Base-by-base conservation (phyloP, 1,139 yeast genomes). In the Hemisphaericaspora xylofermentans region DNA sequence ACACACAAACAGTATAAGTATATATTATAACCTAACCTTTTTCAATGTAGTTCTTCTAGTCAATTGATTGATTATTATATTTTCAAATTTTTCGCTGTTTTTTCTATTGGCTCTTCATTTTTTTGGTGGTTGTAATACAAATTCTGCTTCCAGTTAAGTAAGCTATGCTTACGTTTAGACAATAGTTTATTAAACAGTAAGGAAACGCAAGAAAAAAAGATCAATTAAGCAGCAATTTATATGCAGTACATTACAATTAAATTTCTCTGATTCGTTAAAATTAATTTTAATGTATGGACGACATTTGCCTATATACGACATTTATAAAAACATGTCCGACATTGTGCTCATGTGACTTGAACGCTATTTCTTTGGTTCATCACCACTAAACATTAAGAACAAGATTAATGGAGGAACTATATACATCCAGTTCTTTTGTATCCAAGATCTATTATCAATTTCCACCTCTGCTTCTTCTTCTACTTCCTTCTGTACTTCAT, bases 401-500 rank as follows among this genome's bases (percentile, higher is more conserved):
- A 74, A 43, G 14, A 74, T 38, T 36, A 74, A 54, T 14, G 79
- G 77, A 10, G 71, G 66, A 2, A 68, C 73, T 19, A 72, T 47
- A 52, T 74, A 76, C 63, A 74, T 62, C 83, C 83, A 78, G 54
- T 78, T 69, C 57, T 71, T 71, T 50, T 76, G 81, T 19, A 78
- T 60, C 63, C 75, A 78, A 2, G 80, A 71, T 40, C 76, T 64
- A 21, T 68, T 65, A 39, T 61, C 68, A 5, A 53, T 63, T 19
- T 56, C 69, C 6, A 56, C 59, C 33, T 54, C 59, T 14, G 50
- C 52, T 35, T 52, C 58, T 44, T 58, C 54, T 45, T 61, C 66
- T 8, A 51, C 56, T 34, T 56, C 60, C 16, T 45, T 55, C 36
- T 56, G 61, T 2, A 53, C 49, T 28, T 57, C 60, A 13, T 58